phyloP scores from a whole-genome alignment of 805 yeast species.

The Nakazawaea populi region DNA sequence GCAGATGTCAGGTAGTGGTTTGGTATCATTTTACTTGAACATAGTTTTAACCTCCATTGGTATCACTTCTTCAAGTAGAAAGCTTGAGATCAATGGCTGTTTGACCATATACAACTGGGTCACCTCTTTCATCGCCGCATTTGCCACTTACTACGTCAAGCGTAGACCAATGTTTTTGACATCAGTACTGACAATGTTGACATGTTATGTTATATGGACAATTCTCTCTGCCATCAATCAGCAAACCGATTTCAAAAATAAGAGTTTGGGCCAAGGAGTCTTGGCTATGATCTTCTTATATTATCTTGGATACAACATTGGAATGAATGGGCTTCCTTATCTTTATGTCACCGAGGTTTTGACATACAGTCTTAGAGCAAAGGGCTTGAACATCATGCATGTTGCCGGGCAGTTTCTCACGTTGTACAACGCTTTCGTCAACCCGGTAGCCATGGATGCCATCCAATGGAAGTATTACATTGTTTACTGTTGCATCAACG shows the following conservation, averaged over 20 bases:
- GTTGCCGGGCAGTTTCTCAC: constrained; percentile 16
- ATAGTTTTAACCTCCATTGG: constrained; percentile 51
- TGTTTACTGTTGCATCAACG: constrained; percentile 25
- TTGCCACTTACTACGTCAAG: constrained; percentile 22
- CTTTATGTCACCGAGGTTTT: constrained; percentile 38
- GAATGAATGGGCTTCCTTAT: constrained; percentile 39
- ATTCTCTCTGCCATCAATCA: constrained; percentile 40
- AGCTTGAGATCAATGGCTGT: constrained; percentile 45
- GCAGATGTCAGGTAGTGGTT: constrained; percentile 40
- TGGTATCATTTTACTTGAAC: constrained; percentile 39
- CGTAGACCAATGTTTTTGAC: constrained; percentile 32
- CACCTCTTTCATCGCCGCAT: constrained; percentile 24
- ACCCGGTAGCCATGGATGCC: constrained; percentile 31
- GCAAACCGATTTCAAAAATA: constrained; percentile 33
- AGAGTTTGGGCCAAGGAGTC: constrained; percentile 37
- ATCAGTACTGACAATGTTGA: constrained; percentile 30
- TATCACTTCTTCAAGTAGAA: constrained; percentile 36
- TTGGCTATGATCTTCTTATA: constrained; percentile 46
- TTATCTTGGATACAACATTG: constrained; percentile 35
- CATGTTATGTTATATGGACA: constrained; percentile 36
- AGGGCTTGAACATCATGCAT: constrained; percentile 19
- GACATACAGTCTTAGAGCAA: constrained; percentile 19
- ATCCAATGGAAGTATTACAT: constrained; percentile 31
- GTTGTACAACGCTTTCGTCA: constrained; percentile 26
- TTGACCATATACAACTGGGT: constrained; percentile 41